A percentile compares a stretch with the other conserved stretches of the same genome.
phyloP scores from a whole-genome alignment of 805 yeast species.

The Candida lessepsii region DNA sequence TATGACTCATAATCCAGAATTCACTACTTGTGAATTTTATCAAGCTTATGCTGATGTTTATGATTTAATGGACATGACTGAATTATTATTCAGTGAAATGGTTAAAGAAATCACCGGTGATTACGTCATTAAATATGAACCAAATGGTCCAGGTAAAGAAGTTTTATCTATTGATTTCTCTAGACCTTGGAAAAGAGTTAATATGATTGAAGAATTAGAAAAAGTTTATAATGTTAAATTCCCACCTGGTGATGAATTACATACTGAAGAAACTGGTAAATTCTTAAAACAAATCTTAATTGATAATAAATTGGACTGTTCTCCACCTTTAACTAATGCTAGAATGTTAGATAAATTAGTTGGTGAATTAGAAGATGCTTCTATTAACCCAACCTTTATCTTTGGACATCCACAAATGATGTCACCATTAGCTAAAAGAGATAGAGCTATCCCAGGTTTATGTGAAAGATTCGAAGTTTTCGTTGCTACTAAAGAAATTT shows the following conservation, averaged over 20 bases:
- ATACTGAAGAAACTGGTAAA: slow-evolving; percentile 88
- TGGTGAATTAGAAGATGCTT: slow-evolving; percentile 92
- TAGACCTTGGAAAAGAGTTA: slow-evolving; percentile 98
- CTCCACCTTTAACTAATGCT: slow-evolving; percentile 93
- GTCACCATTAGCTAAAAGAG: slow-evolving; percentile 98
- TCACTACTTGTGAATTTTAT: slow-evolving; percentile 97
- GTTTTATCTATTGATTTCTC: slow-evolving; percentile 79
- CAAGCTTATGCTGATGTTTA: slow-evolving; percentile 97
- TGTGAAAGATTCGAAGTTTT: slow-evolving; percentile 98
- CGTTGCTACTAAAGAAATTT: slow-evolving; percentile 97
- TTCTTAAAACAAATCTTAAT: slow-evolving; percentile 79
- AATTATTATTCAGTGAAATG: slow-evolving; percentile 91
- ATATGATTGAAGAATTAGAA: slow-evolving; percentile 96
- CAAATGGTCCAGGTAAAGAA: slow-evolving; percentile 87
- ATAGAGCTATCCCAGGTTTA: slow-evolving; percentile 87
- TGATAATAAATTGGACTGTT: slow-evolving; percentile 83
- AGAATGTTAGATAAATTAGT: slow-evolving; percentile 98
- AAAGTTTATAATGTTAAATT: slow-evolving; percentile 80
- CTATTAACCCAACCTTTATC: slow-evolving; percentile 96
- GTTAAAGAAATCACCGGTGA: slow-evolving; percentile 92
- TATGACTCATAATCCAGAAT: slow-evolving; percentile 98
- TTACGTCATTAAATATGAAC: slow-evolving; percentile 84
- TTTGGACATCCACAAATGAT: slow-evolving; percentile 99
- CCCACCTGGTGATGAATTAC: slow-evolving; percentile 95
- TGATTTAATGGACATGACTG: slow-evolving; percentile 94